These are phyloP conservation scores for Penicillium sp. DNA, from an alignment of 2,329 filamentous ascomycete genomes.

Conservation along the genomic window DNA sequence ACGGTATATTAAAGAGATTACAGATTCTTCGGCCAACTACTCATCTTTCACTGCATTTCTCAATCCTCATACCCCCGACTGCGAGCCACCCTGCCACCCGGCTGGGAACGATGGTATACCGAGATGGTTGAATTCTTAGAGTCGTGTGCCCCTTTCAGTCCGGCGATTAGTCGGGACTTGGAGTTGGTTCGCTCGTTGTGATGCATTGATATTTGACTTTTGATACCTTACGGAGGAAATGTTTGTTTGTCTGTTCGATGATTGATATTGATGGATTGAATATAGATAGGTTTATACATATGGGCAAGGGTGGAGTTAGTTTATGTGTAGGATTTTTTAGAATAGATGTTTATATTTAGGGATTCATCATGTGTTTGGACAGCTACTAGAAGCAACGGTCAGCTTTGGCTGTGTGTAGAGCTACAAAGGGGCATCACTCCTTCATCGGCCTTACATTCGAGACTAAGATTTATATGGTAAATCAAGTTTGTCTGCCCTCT, in stretches of 20 bases:
- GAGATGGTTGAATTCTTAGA: constrained; percentile 40
- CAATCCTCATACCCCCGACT: constrained; percentile 33
- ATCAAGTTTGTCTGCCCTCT: too few species aligned
- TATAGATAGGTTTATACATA: not conserved
- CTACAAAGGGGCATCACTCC: too few species aligned
- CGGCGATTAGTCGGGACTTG: constrained; percentile 38
- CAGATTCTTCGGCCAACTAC: constrained; percentile 41
- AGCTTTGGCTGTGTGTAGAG: too few species aligned
- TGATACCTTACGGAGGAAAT: not conserved
- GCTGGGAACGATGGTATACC: constrained; percentile 39
- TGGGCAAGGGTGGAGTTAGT: not conserved
- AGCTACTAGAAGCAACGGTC: too few species aligned
- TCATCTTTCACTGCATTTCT: constrained; percentile 41
- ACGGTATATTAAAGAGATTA: not conserved
- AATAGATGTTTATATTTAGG: not conserved
- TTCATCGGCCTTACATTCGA: too few species aligned
- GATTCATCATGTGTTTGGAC: not conserved
- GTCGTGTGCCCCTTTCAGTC: constrained; percentile 35
- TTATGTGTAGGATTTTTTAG: not conserved
- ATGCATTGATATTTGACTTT: not conserved
- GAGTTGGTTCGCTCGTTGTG: constrained; percentile 30
- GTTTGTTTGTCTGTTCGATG: not conserved
- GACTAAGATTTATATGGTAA: too few species aligned
- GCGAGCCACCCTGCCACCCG: constrained; percentile 32
- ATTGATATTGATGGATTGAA: not conserved